These are phyloP conservation scores for Rhizoclosmatium globosum DNA, from an alignment of 192 early-diverging fungal genomes.

Conservation along the genomic window DNA sequence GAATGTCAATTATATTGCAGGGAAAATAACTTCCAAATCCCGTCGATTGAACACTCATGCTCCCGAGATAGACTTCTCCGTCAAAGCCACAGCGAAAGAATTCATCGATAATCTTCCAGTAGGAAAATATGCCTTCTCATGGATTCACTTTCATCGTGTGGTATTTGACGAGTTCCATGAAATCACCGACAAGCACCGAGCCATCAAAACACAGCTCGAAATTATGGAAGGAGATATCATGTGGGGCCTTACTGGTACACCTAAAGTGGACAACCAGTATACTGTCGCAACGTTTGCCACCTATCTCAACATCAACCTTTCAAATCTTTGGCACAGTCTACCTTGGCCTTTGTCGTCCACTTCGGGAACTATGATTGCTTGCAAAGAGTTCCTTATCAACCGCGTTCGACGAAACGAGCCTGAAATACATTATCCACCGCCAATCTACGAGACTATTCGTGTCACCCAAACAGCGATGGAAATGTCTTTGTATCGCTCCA, in stretches of 20 bases:
- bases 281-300: constrained; percentile 17
- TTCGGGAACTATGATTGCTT: not conserved
- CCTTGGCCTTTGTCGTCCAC: not conserved
- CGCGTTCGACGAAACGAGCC: constrained; percentile 40
- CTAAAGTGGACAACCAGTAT: not conserved
- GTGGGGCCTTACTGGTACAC: constrained; percentile 42
- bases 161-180: constrained; percentile 41
- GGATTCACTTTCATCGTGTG: constrained; percentile 39
- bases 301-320: constrained; percentile 21
- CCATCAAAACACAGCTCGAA: constrained; percentile 13
- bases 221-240: constrained; percentile 16
- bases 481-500: constrained; percentile 9
- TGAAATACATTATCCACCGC: constrained; percentile 26
- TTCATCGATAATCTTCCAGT: constrained; percentile 12
- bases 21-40: not conserved
- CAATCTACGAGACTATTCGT: constrained; percentile 33
- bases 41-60: not conserved
- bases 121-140: constrained; percentile 15
- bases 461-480: constrained; percentile 31
- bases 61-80: not conserved
- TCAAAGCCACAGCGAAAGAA: not conserved
- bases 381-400: constrained; percentile 4
- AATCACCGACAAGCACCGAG: constrained; percentile 19
- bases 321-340: not conserved
- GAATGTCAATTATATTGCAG: constrained; percentile 7